Conservation (phyloP, 176 grass and related monocot species). For the Oryza officinalis region DNA sequence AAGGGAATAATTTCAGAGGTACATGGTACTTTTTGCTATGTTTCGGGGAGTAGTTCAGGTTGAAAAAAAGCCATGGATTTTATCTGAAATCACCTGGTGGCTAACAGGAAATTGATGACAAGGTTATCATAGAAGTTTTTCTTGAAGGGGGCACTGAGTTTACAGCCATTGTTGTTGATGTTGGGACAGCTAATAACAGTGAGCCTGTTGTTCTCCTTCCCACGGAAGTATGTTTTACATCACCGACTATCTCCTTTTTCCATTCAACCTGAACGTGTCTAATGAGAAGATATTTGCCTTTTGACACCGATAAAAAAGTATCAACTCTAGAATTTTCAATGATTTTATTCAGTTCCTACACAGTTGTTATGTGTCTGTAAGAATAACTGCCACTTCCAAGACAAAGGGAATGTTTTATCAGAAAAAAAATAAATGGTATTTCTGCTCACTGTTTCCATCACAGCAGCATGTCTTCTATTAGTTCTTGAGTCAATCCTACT, state of each 20-base stretch:
- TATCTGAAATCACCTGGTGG: slow-evolving; percentile 18
- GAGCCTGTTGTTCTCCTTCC: slow-evolving; percentile 84
- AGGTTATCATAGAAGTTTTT: slow-evolving; percentile 86
- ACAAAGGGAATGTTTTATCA: background rate
- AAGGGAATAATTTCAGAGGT: slow-evolving; percentile 74
- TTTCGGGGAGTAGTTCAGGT: background rate
- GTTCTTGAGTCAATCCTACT: background rate
- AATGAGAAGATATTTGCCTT: background rate
- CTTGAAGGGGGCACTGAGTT: slow-evolving; percentile 90
- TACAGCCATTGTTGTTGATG: slow-evolving; percentile 87
- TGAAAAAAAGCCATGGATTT: background rate
- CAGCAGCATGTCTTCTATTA: slow-evolving; percentile 10
- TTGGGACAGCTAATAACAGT: slow-evolving; percentile 53
- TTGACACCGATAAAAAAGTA: background rate
- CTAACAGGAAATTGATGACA: slow-evolving; percentile 72
- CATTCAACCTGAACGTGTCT: background rate
- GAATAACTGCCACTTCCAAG: background rate
- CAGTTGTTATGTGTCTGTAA: background rate
- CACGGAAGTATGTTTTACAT: slow-evolving; percentile 60
- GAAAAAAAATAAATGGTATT: too few species aligned
- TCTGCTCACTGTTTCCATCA: background rate
- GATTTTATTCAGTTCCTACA: background rate
- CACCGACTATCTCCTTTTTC: background rate
- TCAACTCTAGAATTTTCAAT: background rate
- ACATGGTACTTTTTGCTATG: background rate